A percentile compares a stretch with the other conserved stretches of the same genome.
These are phyloP conservation scores for Lodderomyces orthopsilosis DNA, from an alignment of 1,139 yeast species.

Conservation along the genomic window DNA sequence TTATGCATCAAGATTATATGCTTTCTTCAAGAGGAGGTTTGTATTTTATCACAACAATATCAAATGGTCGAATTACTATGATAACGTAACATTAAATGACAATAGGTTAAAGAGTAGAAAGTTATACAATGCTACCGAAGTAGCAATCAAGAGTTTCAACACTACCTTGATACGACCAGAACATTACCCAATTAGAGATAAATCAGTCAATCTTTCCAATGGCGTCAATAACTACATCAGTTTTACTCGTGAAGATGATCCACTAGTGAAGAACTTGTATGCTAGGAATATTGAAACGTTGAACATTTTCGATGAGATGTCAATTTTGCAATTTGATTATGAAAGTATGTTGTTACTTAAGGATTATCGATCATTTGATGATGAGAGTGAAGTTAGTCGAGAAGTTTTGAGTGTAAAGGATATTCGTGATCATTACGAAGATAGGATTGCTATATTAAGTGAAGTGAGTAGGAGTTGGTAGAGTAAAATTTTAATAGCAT, in stretches of 20 bases:
- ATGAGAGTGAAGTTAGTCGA: conserved; percentile 5
- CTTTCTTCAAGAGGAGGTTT: conserved; percentile 25
- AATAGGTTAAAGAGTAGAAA: conserved; percentile 19
- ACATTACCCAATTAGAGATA: conserved; percentile 26
- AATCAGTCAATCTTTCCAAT: not conserved
- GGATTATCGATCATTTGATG: conserved; percentile 26
- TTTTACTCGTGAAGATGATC: conserved; percentile 24
- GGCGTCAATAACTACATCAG: conserved; percentile 5
- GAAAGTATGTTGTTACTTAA: conserved; percentile 24
- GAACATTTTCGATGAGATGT: conserved; percentile 22
- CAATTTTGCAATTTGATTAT: conserved; percentile 25
- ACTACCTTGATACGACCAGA: conserved; percentile 31
- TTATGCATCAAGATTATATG: conserved; percentile 25
- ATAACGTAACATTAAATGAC: conserved; percentile 9
- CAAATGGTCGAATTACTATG: conserved; percentile 19
- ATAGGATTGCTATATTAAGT: conserved; percentile 9
- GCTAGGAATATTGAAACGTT: conserved; percentile 29
- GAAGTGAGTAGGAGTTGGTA: not conserved
- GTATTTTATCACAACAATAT: conserved; percentile 19
- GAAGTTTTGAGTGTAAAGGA: conserved; percentile 10
- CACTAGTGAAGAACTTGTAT: conserved; percentile 21
- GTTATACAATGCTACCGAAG: conserved; percentile 20
- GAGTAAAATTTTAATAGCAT: no score
- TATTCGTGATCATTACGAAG: conserved; percentile 17
- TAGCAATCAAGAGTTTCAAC: conserved; percentile 26